These are phyloP conservation scores for Clavispora santaluciae DNA, from an alignment of 805 yeast genomes.

Conservation along the genomic window DNA sequence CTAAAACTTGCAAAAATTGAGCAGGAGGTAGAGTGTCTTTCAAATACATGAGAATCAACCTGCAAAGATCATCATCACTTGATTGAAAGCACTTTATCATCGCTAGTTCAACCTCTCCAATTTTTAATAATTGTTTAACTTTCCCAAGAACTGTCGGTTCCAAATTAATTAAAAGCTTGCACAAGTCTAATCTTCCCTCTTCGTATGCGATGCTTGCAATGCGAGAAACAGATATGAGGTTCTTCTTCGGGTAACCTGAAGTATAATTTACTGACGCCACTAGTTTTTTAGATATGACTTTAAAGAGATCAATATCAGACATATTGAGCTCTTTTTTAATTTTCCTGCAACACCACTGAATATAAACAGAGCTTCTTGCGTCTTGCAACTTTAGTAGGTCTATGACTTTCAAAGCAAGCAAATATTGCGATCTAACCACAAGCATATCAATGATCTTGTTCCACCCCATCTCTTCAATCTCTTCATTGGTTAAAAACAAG, in stretches of 20 bases:
- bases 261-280: constrained; percentile 25
- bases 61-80: constrained; percentile 55
- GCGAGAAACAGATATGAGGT: constrained; percentile 46
- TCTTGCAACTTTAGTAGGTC: constrained; percentile 43
- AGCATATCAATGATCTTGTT: constrained; percentile 53
- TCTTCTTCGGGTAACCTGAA: constrained; percentile 15
- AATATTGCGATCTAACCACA: constrained; percentile 53
- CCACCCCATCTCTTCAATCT: constrained; percentile 50
- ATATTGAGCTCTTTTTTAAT: constrained; percentile 49
- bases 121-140: constrained; percentile 53
- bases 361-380: constrained; percentile 42
- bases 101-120: constrained; percentile 71
- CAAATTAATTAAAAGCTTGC: constrained; percentile 59
- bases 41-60: constrained; percentile 52
- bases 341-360: constrained; percentile 77
- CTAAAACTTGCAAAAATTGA: constrained; percentile 64
- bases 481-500: constrained; percentile 56
- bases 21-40: constrained; percentile 53
- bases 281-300: constrained; percentile 45
- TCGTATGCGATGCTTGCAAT: constrained; percentile 65
- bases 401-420: constrained; percentile 59
- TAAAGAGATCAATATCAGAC: constrained; percentile 57
- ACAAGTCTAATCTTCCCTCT: constrained; percentile 73
- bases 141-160: constrained; percentile 64
- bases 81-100: constrained; percentile 60